Percentiles rank a stretch among this genome's conserved stretches.
Conservation (phyloP, 2,329 filamentous ascomycete species). For the Cercospora zeae-maydis region DNA sequence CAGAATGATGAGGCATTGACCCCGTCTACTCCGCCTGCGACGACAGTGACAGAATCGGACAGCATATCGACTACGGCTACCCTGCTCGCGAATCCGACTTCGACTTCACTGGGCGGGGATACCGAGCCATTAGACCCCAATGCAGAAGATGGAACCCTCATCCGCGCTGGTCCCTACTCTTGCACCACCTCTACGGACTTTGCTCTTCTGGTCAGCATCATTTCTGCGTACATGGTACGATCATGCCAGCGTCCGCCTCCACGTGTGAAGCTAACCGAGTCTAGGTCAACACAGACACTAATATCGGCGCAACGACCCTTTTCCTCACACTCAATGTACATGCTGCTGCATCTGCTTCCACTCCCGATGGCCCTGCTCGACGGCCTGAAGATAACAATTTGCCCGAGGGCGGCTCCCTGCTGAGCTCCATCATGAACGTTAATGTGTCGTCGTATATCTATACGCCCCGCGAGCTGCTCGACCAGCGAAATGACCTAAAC, state of each 20-base stretch:
- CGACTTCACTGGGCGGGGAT: slow-evolving; percentile 1
- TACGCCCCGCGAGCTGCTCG: slow-evolving; percentile 48
- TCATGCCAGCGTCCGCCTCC: not conserved
- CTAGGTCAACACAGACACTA: slow-evolving; percentile 47
- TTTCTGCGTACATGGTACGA: slow-evolving; percentile 50
- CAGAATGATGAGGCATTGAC: slow-evolving; percentile 11
- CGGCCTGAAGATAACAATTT: slow-evolving; percentile 38
- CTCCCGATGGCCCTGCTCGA: slow-evolving; percentile 45
- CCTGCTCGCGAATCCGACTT: slow-evolving; percentile 5
- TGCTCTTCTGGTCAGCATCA: slow-evolving; percentile 47
- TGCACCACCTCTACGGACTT: slow-evolving; percentile 55
- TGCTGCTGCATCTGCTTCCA: slow-evolving; percentile 46
- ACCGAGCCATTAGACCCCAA: slow-evolving; percentile 3
- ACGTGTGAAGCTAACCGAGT: not conserved
- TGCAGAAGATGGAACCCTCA: slow-evolving; percentile 17
- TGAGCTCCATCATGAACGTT: slow-evolving; percentile 49
- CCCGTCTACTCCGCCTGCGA: not conserved
- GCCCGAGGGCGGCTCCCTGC: slow-evolving; percentile 43
- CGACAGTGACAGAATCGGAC: slow-evolving; percentile 9
- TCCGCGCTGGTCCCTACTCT: slow-evolving; percentile 49
- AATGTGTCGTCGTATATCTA: slow-evolving; percentile 54
- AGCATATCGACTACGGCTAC: slow-evolving; percentile 9
- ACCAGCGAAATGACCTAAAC: slow-evolving; percentile 57
- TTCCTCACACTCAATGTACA: slow-evolving; percentile 59
- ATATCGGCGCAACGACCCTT: slow-evolving; percentile 52